A percentile compares a stretch with the other conserved stretches of the same genome.
Conservation (phyloP, 371 early-diverging fungal genomes). For the Apophysomyces variabilis region DNA sequence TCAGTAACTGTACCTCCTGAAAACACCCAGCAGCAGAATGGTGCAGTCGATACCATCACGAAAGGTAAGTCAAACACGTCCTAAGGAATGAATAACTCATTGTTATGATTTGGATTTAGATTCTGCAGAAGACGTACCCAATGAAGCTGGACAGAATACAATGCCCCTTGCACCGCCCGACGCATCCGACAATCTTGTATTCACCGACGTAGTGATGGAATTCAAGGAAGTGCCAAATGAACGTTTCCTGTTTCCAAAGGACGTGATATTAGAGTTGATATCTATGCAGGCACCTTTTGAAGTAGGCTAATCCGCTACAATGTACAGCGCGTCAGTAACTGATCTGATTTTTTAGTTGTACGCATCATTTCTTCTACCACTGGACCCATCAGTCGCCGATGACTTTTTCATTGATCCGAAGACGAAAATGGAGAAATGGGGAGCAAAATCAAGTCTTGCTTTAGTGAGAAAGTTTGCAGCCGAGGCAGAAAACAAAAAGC, state of each 20-base stretch:
- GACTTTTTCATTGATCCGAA: slow-evolving; percentile 31
- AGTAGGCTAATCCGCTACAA: slow-evolving; percentile 14
- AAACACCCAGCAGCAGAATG: not conserved
- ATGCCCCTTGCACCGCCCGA: slow-evolving; percentile 1
- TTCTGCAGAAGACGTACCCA: not conserved
- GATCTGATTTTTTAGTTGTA: slow-evolving; percentile 12
- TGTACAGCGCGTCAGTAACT: not conserved
- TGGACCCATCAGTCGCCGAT: slow-evolving; percentile 19
- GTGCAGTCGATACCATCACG: not conserved
- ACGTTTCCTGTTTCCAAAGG: slow-evolving; percentile 48
- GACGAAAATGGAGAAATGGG: slow-evolving; percentile 34
- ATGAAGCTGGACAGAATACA: not conserved
- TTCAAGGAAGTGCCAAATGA: slow-evolving; percentile 48
- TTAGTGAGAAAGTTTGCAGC: slow-evolving; percentile 16
- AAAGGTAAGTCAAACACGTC: not conserved
- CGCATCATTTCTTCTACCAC: slow-evolving; percentile 38
- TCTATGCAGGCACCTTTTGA: slow-evolving; percentile 23
- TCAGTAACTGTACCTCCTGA: not conserved
- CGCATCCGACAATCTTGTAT: slow-evolving; percentile 16
- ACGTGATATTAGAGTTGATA: slow-evolving; percentile 30
- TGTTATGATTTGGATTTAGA: not conserved
- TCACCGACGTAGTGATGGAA: slow-evolving; percentile 49
- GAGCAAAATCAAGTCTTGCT: slow-evolving; percentile 21
- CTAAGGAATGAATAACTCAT: not conserved
- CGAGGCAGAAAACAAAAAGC: slow-evolving; percentile 9